Percentiles rank a stretch among this genome's conserved stretches.
Evolutionary conservation across 495 filamentous ascomycete genomes (phyloP).

Genomic region (Rhypophila decipiens): DNA sequence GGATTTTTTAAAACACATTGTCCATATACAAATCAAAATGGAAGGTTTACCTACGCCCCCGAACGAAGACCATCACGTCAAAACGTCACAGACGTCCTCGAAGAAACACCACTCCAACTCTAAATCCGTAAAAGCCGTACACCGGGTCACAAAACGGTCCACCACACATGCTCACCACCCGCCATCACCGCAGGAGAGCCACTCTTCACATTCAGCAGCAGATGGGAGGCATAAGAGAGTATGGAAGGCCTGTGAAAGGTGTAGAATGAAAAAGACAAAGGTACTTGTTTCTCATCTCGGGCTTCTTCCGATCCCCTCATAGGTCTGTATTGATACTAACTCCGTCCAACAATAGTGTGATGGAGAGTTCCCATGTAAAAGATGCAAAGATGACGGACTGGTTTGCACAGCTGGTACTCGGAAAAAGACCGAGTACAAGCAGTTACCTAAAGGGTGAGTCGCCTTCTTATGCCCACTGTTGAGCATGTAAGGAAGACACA

Average conservation of each 20-base stretch:
- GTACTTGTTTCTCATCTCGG: constrained; percentile 20
- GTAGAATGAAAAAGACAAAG: constrained; percentile 69
- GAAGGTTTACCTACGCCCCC: constrained; percentile 42
- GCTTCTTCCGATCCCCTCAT: not conserved
- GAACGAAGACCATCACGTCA: constrained; percentile 36
- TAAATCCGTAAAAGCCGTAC: constrained; percentile 26
- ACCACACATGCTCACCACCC: constrained; percentile 23
- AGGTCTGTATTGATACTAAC: constrained; percentile 9
- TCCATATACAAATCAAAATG: constrained; percentile 23
- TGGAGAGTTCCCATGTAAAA: constrained; percentile 59
- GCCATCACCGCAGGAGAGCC: constrained; percentile 21
- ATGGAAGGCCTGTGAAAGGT: constrained; percentile 66
- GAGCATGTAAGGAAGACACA: not conserved
- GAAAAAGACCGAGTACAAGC: constrained; percentile 56
- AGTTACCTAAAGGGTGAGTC: constrained; percentile 45
- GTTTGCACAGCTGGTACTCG: constrained; percentile 52
- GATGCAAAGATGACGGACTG: constrained; percentile 57
- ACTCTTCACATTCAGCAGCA: constrained; percentile 18
- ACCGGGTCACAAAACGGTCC: constrained; percentile 22
- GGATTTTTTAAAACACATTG: not conserved
- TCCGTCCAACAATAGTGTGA: constrained; percentile 46
- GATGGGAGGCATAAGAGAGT: constrained; percentile 57
- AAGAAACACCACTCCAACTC: constrained; percentile 18
- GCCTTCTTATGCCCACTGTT: not conserved
- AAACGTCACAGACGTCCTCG: constrained; percentile 16